Evolutionary conservation across 2,329 filamentous ascomycete genomes (phyloP), one percentile per base, ranked within the genome.

Genomic region (Myotisia sp.): DNA sequence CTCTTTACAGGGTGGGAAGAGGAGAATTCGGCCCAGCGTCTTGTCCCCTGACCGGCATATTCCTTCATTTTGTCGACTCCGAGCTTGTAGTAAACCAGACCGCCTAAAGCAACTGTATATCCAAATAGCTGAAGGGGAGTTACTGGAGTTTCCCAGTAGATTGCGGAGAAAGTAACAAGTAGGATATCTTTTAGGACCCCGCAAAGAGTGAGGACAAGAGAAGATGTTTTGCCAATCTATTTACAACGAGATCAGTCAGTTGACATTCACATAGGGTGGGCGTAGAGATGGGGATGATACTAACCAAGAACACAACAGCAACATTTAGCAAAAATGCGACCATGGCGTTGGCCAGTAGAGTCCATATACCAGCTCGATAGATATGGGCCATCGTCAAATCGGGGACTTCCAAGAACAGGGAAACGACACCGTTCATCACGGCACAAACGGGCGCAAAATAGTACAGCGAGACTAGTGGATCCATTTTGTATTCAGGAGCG

Each of bases 101-200:
- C 74, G 36, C 62, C 60, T 12, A 77, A 65, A 24, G 83, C 81
- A 48, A 87, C 70, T 47, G 66, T 63, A 65, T 92, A 92, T 46
- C 83, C 83, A 52, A 86, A 66, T 48, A 74, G 72, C 59, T 92
- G 83, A 37, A 84, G 66, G 16, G 60, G 52, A 13, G 75, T 68
- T 50, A 90, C 77, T 20, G 72, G 68, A 37, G 81, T 83, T 45
- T 70, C 65, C 76, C 82, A 90, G 53, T 87, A 76, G 50, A 82
- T 55, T 59, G 90, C 79, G 34, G 79, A 84, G 38, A 74, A 69
- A 40, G 70, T 64, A 43, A 92, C 81, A 36, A 92, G 74, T 38
- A 92, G 72, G 41, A 92, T 86, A 56, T 85, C 82, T 62, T 92
- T 92, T 50, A 90, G 71, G 44, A 92, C 83, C 54, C 84, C 82